A percentile compares a stretch with the other conserved stretches of the same genome.
Conservation (phyloP, 495 filamentous ascomycete species). For the Trichoderma parareesei region DNA sequence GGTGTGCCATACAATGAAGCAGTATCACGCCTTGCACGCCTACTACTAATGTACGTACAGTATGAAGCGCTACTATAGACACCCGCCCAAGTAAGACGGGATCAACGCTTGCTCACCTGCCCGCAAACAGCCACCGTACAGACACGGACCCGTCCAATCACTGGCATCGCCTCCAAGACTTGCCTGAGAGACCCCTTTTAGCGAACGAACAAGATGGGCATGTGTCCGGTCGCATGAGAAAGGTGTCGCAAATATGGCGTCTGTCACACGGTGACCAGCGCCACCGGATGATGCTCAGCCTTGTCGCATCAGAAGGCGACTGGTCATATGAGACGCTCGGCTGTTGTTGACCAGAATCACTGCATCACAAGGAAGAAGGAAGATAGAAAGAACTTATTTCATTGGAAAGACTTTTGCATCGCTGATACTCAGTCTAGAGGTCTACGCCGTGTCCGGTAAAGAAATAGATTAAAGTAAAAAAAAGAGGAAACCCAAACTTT, state of each 20-base stretch:
- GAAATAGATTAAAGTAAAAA: background rate
- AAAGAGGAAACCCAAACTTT: background rate
- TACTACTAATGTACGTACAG: too few species aligned
- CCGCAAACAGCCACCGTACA: background rate
- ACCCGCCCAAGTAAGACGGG: too few species aligned
- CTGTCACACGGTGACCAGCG: constrained; percentile 1
- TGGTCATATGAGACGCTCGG: background rate
- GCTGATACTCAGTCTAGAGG: background rate
- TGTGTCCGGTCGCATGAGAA: background rate
- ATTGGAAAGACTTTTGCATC: background rate
- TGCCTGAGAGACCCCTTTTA: background rate
- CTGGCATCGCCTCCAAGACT: background rate
- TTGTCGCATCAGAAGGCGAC: background rate
- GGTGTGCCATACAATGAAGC: too few species aligned
- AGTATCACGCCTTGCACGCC: too few species aligned
- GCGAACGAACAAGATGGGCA: background rate
- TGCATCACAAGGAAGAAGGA: background rate
- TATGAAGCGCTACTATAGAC: too few species aligned
- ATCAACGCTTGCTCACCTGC: background rate
- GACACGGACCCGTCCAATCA: background rate
- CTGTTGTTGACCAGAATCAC: background rate
- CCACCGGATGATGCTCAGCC: background rate
- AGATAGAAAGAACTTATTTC: background rate
- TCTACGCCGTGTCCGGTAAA: background rate
- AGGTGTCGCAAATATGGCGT: background rate